Evolutionary conservation across 2,329 filamentous ascomycete species (phyloP), one percentile per base, ranked within the genome.

Genomic region (Grosmannia penicillata): DNA sequence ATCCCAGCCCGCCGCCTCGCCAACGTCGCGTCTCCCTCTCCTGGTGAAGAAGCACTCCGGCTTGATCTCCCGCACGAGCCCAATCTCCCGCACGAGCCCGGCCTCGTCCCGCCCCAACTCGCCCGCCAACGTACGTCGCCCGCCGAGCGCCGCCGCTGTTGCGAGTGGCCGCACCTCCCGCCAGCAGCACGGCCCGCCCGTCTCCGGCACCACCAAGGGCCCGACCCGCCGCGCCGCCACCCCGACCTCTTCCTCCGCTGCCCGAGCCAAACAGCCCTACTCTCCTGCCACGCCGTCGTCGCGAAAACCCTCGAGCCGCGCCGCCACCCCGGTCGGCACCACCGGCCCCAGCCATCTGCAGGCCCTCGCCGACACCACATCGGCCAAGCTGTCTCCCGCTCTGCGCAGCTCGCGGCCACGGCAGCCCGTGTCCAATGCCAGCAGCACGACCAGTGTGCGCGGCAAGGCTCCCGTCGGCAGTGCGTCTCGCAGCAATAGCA

Each of bases 321-420:
- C n/a, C n/a, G 62, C 59, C 37, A 49, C 43, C 52, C 60, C 48
- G 53, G 59, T 47, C n/a, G 53, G 58, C 9, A 64, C 62, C 19
- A 55, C 65, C 21, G 69, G 63, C 44, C 72, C 65, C 49, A 75
- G 66, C 48, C 68, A 73, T 36, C 65, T 91, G 11, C 77, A 80
- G 48, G 82, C 82, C 28, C 83, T 82, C 53, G 82, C 91, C 47
- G 72, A 79, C 41, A 65, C 73, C 25, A 74, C 82, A 31, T 66
- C 68, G 15, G 73, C 82, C 1, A 84, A 82, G 52, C 68, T 78
- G 25, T 93, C 86, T 1, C 84, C 85, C 4, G 75, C 79, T 9
- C 61, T 93, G 35, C 74, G 85, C 51, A 91, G 82, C 51, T 91
- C 84, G 30, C 70, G 83, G 30, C 82, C 83, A n/a, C 70, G 84